phyloP scores from a whole-genome alignment of 1,284 basidiomycete species.

The Naganishia sp. region DNA sequence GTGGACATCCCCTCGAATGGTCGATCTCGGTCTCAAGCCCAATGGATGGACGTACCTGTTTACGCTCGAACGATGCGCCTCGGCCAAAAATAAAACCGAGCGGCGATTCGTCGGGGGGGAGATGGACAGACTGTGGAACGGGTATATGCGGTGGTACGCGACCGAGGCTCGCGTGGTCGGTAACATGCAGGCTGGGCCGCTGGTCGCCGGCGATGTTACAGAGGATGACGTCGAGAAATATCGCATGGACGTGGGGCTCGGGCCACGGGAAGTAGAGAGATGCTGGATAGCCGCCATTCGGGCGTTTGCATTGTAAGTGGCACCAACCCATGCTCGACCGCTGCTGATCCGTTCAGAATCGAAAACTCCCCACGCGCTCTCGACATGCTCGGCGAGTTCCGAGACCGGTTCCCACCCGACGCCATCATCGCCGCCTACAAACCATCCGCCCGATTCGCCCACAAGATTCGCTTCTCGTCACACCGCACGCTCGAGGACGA shows the following conservation, averaged over 20 bases:
- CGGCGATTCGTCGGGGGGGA: conserved; percentile 27
- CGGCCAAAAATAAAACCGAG: conserved; percentile 44
- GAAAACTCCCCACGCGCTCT: conserved; percentile 36
- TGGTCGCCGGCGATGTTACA: neutral
- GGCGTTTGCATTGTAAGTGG: conserved; percentile 40
- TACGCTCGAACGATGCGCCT: conserved; percentile 67
- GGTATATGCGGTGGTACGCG: conserved; percentile 37
- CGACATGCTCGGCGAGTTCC: conserved; percentile 42
- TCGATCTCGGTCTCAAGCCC: conserved; percentile 58
- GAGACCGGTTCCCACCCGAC: conserved; percentile 42
- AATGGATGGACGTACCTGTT: conserved; percentile 65
- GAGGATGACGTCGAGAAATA: conserved; percentile 5
- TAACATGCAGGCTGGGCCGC: neutral
- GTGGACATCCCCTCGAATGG: conserved; percentile 56
- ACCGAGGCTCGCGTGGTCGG: neutral
- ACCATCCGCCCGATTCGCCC: conserved; percentile 36
- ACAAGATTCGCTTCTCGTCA: conserved; percentile 43
- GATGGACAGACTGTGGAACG: conserved; percentile 42
- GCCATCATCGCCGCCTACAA: conserved; percentile 39
- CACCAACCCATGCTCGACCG: neutral
- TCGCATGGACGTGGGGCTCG: conserved; percentile 39
- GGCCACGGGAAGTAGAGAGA: conserved; percentile 46
- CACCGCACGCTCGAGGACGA: conserved; percentile 42
- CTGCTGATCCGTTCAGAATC: conserved; percentile 8
- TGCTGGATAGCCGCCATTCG: conserved; percentile 46